These are phyloP conservation scores for Dioszegia aurantiaca DNA, from an alignment of 768 basidiomycete genomes.

Conservation along the genomic window DNA sequence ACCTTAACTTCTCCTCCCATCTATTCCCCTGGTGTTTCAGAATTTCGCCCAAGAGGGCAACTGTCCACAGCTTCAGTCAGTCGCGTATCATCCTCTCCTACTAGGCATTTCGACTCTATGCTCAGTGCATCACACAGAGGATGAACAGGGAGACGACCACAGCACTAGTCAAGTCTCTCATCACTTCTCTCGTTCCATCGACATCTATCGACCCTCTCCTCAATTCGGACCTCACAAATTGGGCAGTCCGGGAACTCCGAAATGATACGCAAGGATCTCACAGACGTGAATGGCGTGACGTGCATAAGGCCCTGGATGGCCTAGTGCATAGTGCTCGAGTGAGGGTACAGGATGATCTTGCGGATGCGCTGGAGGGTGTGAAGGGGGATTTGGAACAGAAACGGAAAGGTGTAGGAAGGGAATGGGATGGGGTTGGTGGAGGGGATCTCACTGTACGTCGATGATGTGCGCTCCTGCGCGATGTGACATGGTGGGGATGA, in stretches of 20 bases:
- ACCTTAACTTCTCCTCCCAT: neutral
- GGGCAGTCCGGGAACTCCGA: slow-evolving; percentile 23
- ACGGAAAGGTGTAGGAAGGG: slow-evolving; percentile 7
- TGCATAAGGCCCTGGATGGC: slow-evolving; percentile 16
- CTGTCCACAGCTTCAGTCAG: too few relatives aligned
- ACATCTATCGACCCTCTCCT: neutral
- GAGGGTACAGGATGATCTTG: slow-evolving; percentile 33
- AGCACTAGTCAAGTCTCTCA: neutral
- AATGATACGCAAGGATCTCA: slow-evolving; percentile 25
- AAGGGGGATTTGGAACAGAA: slow-evolving; percentile 10
- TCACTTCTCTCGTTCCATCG: neutral
- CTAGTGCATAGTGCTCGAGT: slow-evolving; percentile 25
- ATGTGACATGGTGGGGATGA: too few relatives aligned
- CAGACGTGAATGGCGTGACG: slow-evolving; percentile 39
- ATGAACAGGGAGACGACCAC: neutral
- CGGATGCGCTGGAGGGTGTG: slow-evolving; percentile 32
- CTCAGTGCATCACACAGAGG: too few relatives aligned
- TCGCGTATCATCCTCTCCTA: too few relatives aligned
- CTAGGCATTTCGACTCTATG: too few relatives aligned
- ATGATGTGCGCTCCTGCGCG: slow-evolving; percentile 15
- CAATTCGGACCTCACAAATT: slow-evolving; percentile 1
- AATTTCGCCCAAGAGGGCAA: too few relatives aligned
- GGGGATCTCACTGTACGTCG: slow-evolving; percentile 26
- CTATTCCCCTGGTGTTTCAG: slow-evolving; percentile 1
- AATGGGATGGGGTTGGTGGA: slow-evolving; percentile 32